Evolutionary conservation across 129 eudicot species (phyloP).

Genomic region (Flaveria robusta): DNA sequence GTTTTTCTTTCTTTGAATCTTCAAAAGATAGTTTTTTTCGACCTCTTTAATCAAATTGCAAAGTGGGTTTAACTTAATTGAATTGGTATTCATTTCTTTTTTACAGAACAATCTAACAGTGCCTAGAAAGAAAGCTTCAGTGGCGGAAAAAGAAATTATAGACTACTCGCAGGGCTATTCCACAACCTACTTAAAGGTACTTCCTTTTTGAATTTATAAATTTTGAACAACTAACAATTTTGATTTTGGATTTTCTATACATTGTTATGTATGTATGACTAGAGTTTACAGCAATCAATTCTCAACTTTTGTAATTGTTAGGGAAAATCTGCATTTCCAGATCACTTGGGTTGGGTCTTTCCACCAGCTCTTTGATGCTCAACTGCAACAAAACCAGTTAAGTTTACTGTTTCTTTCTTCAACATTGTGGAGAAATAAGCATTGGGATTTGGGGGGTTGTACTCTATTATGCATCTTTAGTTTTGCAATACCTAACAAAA

Average conservation of each 20-base stretch:
- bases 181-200: constrained; percentile 66
- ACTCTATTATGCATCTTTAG: neutral
- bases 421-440: neutral
- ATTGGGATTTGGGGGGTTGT: constrained; percentile 32
- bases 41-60: neutral
- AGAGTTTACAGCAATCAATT: neutral
- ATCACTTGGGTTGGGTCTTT: constrained; percentile 51
- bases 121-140: constrained; percentile 35
- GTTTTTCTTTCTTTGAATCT: neutral
- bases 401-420: constrained; percentile 28
- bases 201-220: neutral
- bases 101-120: constrained; percentile 46
- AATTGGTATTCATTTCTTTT: neutral
- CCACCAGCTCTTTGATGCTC: constrained; percentile 44
- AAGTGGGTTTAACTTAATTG: constrained; percentile 7
- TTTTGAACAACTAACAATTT: no score
- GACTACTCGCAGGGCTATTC: constrained; percentile 76
- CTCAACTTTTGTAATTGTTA: constrained; percentile 30
- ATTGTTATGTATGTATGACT: neutral
- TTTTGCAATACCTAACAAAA: constrained; percentile 19
- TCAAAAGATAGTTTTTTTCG: neutral
- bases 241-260: no score
- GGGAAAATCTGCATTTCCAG: constrained; percentile 54
- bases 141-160: constrained; percentile 39
- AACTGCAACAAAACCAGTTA: constrained; percentile 69